A percentile compares a stretch with the other conserved stretches of the same genome.
Conservation (phyloP, 257 asterid species). For the Ballota nigra region DNA sequence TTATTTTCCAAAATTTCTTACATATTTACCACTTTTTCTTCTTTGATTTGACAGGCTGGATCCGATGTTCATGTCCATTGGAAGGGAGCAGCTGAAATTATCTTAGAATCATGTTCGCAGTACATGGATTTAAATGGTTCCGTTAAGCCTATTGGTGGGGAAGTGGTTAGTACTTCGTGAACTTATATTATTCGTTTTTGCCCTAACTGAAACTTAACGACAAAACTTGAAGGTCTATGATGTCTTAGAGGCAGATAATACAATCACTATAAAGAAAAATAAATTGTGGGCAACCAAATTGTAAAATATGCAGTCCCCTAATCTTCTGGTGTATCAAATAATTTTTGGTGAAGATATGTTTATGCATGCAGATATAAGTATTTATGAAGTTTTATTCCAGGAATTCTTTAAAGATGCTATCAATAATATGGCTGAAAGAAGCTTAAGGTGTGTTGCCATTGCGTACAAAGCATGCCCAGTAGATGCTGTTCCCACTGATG, state of each 20-base stretch:
- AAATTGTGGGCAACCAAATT: slow-evolving; percentile 6
- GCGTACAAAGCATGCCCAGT: slow-evolving; percentile 67
- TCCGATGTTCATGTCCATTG: slow-evolving; percentile 83
- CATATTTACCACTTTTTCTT: background rate
- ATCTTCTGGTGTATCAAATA: background rate
- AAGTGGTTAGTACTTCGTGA: slow-evolving; percentile 47
- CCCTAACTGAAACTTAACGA: background rate
- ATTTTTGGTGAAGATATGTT: slow-evolving; percentile 3
- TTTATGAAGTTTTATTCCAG: slow-evolving; percentile 36
- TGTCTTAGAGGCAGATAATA: slow-evolving; percentile 15
- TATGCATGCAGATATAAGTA: background rate
- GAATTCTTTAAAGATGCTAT: slow-evolving; percentile 65
- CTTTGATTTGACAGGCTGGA: slow-evolving; percentile 49
- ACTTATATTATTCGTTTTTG: background rate
- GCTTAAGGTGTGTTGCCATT: slow-evolving; percentile 92
- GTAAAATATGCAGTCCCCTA: background rate
- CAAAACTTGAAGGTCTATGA: background rate
- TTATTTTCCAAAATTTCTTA: background rate
- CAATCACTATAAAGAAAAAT: slow-evolving; percentile 4
- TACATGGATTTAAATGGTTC: slow-evolving; percentile 63
- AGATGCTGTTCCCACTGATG: slow-evolving; percentile 70
- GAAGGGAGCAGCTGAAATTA: slow-evolving; percentile 99
- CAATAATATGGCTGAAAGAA: slow-evolving; percentile 78
- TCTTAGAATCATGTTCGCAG: slow-evolving; percentile 60
- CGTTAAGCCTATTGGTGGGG: slow-evolving; percentile 51